A percentile compares a stretch with the other conserved stretches of the same genome.
Evolutionary conservation across 78 protist species (phyloP).

Genomic region (Dictyostelium firmibasis): DNA sequence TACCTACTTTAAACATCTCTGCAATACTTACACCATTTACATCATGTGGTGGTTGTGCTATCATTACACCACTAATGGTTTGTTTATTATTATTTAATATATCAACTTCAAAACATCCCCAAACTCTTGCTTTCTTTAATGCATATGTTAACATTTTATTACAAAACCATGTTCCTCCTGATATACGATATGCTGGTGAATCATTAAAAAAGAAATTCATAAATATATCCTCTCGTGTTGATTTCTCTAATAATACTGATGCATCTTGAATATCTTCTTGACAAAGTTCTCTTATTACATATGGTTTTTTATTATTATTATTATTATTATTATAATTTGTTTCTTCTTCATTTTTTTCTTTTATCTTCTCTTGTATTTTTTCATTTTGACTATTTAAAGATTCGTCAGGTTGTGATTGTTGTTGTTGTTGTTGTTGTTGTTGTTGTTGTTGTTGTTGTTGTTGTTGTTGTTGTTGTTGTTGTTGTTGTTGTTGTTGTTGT

Average conservation of each 20-base stretch:
- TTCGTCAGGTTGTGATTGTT: not conserved
- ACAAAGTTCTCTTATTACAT: slow-evolving; percentile 24
- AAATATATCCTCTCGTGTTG: slow-evolving; percentile 33
- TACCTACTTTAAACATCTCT: slow-evolving; percentile 52
- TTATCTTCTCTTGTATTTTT: not conserved
- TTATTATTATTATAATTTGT: not conserved
- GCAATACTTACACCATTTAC: slow-evolving; percentile 20
- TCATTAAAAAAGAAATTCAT: slow-evolving; percentile 42
- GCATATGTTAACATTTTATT: slow-evolving; percentile 55
- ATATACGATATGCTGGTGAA: not conserved
- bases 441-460: not conserved
- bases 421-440: not conserved
- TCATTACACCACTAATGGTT: slow-evolving; percentile 28
- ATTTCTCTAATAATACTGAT: not conserved
- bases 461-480: not conserved
- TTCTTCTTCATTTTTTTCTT: not conserved
- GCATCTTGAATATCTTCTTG: not conserved
- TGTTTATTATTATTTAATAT: not conserved
- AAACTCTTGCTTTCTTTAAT: slow-evolving; percentile 51
- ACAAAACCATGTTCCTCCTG: slow-evolving; percentile 33
- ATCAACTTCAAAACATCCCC: slow-evolving; percentile 21
- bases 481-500: not conserved
- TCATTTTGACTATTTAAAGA: not conserved
- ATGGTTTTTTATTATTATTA: not conserved
- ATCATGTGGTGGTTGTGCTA: slow-evolving; percentile 61